Base-by-base conservation (phyloP, 2,329 filamentous ascomycete genomes). In the Aureobasidium pullulans region DNA sequence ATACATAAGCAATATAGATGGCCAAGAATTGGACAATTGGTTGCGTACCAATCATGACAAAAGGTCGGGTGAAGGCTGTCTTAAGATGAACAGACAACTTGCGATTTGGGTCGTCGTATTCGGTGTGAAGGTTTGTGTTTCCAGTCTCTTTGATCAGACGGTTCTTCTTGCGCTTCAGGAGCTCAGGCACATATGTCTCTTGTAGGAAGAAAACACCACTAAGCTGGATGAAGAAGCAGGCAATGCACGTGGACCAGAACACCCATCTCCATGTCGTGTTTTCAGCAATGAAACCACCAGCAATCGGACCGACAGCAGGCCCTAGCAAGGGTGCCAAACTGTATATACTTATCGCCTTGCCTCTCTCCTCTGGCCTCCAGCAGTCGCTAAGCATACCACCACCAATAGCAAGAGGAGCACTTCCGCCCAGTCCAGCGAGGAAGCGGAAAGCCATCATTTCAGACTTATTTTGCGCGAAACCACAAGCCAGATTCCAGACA, bases 221-320 rank as follows among this genome's bases (percentile, higher is more conserved):
- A 10, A 79, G 61, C 67, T 88, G 85, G 53, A 90, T 81, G 11
- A 82, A 61, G 1, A 77, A 85, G 60, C 84, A 83, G 28, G 76
- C 76, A 60, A 89, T 85, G 1, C 83, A 82, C 0, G 84, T 87
- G 0, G 83, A 77, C 72, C 81, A 88, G 73, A 90, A 90, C 7
- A 84, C 81, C 87, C 87, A 90, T 40, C 86, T 79, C 88, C 88
- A 90, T n/a, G 53, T 61, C 5, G 40, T 48, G 32, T 61, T 61
- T 50, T 73, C 65, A 5, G 71, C 64, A 13, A 76, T 64, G 48
- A 71, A 77, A 2, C 69, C 75, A 28, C 75, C 64, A 29, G 62
- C 52, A 4, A 64, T 57, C 0, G 61, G 62, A 23, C 66, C 63
- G 2, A 67, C 46, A 2, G 66, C 65, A 16, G 67, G 67, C 4